Base-by-base conservation (phyloP, 306 rosid species). In the Oxytropis ochrocephala region DNA sequence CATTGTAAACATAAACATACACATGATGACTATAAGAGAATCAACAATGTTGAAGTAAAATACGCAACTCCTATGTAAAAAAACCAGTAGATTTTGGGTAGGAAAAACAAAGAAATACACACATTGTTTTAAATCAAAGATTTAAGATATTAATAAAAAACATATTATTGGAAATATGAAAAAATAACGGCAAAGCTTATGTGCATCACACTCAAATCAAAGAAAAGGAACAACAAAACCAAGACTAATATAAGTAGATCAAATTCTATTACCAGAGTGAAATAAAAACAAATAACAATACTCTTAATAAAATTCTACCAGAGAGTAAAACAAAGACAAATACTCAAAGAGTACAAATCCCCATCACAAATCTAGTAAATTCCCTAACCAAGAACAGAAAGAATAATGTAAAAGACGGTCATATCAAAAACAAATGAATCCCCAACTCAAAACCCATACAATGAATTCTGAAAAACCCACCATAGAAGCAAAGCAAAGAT, bases 391-490 rank as follows among this genome's bases (percentile, higher is more conserved):
- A 24, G 4, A 52, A 8, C 60, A 51, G 1, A 10, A 62, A 17
- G 17, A 44, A 59, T 24, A 21, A 53, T 14, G 35, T 3, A 48
- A 66, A 65, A 48, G 5, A 47, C 24, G 27, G 0, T 30, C 43
- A 56, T 11, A 21, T 58, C 69, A 46, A 19, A 47, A 2, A 29
- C 27, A 72, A 66, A 50, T 7, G 16, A 53, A 41, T 18, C 36
- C 59, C 21, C 74, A 41, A 55, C 41, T 57, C 18, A 41, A 44
- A 44, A 62, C 21, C 18, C 73, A 70, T 63, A 65, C 18, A 43
- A 41, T 46, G 69, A 21, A 52, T 43, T 49, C 35, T 18, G 18
- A 77, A 65, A 55, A 14, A 4, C 21, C 65, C 52, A 3, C 38
- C 7, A 33, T 42, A 41, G 13, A 11, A 46, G 49, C 49, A 58